These are phyloP conservation scores for Alternaria dauci DNA, from an alignment of 2,329 filamentous ascomycete species.

Conservation along the genomic window DNA sequence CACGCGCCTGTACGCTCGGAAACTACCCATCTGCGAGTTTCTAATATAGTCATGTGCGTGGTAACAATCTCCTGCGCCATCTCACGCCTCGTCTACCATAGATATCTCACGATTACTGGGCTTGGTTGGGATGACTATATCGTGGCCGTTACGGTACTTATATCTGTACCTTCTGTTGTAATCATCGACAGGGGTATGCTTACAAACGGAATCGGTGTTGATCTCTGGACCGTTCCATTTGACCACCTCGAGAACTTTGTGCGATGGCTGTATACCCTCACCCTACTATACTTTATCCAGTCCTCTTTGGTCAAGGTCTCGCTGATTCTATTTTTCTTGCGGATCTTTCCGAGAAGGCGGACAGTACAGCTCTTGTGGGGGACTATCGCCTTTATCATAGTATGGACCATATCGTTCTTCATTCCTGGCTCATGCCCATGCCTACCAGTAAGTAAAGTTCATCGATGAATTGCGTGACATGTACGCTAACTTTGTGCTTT, in stretches of 20 bases:
- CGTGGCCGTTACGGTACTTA: slow-evolving; percentile 48
- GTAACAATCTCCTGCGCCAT: slow-evolving; percentile 44
- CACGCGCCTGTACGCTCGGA: slow-evolving; percentile 46
- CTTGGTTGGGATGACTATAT: background rate
- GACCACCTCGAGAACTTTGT: slow-evolving; percentile 54
- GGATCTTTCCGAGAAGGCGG: slow-evolving; percentile 35
- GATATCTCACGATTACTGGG: slow-evolving; percentile 31
- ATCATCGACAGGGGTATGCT: slow-evolving; percentile 19
- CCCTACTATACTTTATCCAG: slow-evolving; percentile 41
- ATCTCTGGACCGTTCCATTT: slow-evolving; percentile 59
- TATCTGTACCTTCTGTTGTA: slow-evolving; percentile 11
- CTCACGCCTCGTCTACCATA: slow-evolving; percentile 45
- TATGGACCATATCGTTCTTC: slow-evolving; percentile 29
- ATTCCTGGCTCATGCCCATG: slow-evolving; percentile 40
- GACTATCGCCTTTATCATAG: slow-evolving; percentile 26
- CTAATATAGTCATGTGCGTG: slow-evolving; percentile 41
- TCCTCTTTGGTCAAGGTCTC: slow-evolving; percentile 33
- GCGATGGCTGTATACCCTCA: slow-evolving; percentile 33
- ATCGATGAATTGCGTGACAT: no score
- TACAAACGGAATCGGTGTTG: slow-evolving; percentile 54
- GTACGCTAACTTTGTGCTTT: background rate
- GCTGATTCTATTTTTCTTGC: slow-evolving; percentile 36
- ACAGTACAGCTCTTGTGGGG: slow-evolving; percentile 18
- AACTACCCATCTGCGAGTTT: slow-evolving; percentile 35
- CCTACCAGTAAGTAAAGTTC: slow-evolving; percentile 37